Evolutionary conservation across 1,284 basidiomycete genomes (phyloP), one percentile per base, ranked within the genome.

Genomic region (Coniferiporia weirii): DNA sequence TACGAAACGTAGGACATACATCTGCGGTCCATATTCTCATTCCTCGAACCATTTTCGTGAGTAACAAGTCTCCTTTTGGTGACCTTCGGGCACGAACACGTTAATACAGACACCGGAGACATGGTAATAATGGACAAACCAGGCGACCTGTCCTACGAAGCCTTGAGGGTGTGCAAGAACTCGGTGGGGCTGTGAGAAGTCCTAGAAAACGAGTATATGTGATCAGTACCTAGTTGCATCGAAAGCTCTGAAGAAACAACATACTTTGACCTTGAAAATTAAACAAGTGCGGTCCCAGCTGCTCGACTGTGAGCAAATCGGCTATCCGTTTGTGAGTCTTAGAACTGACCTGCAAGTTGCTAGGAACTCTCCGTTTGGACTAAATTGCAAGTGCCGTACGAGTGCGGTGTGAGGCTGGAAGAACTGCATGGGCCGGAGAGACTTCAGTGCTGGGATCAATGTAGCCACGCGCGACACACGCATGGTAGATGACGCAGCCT

Each of bases 241-340:
- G 13, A 10, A 45, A 56, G 50, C n/a, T n/a, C n/a, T n/a, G 10
- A 55, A 46, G 32, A 48, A 7, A 17, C 46, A 22, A 71, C 78
- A 66, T 67, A 85, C 85, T 56, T 80, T 84, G 20, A 90, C 84
- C 61, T 78, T 80, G 72, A 89, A 90, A 51, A 91, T 83, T 20
- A 86, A 77, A 0, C 85, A 85, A 0, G 88, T 91, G 61, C 83
- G 75, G 68, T 91, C 88, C 89, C 89, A 91, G 64, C 87, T 89
- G 59, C 3, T 5, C 9, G 22, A 17, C 49, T 46, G 58, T 19
- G 47, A 61, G 27, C 4, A 17, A 12, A 13, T 43, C 7, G 8
- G 13, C 34, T 20, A 17, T 27, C 15, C 15, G 19, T 27, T 44
- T 35, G 4, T 38, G 22, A 34, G 20, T 4, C 54, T 32, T 19